Percentiles rank a stretch among this genome's conserved stretches.
These are phyloP conservation scores for Phytophthora citrophthora DNA, from an alignment of 352 stramenopile genomes.

Conservation along the genomic window DNA sequence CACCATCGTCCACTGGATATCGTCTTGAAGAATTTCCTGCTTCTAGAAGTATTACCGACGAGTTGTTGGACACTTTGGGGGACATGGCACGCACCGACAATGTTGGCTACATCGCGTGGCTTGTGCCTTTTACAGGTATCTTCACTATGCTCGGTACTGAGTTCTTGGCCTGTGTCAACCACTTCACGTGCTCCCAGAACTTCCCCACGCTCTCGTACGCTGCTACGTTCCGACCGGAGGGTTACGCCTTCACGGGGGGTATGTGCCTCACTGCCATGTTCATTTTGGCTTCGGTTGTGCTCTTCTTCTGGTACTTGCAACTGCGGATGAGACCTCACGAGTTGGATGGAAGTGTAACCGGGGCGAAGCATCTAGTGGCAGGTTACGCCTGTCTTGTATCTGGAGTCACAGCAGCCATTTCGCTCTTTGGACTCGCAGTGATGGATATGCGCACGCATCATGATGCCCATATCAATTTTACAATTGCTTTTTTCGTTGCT, in stretches of 20 bases:
- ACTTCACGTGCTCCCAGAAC: conserved; percentile 76
- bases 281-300: conserved; percentile 57
- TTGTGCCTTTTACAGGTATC: conserved; percentile 78
- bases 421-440: conserved; percentile 72
- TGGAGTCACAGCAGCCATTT: conserved; percentile 42
- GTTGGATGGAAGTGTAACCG: neutral
- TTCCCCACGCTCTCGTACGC: conserved; percentile 89
- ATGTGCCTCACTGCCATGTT: conserved; percentile 84
- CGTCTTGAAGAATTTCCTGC: neutral
- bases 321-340: conserved; percentile 39
- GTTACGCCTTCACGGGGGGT: conserved; percentile 69
- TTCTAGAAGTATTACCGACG: neutral
- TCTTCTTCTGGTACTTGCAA: conserved; percentile 79
- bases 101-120: conserved; percentile 66
- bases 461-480: conserved; percentile 75
- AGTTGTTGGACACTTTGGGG: conserved; percentile 20
- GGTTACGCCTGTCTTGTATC: conserved; percentile 36
- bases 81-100: conserved; percentile 52
- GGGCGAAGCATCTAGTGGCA: conserved; percentile 8
- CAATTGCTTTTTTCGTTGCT: conserved; percentile 77
- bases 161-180: conserved; percentile 63
- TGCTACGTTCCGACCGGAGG: conserved; percentile 76
- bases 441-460: conserved; percentile 82
- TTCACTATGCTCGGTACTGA: conserved; percentile 80
- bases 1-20: conserved; percentile 4